A percentile compares a stretch with the other conserved stretches of the same genome.
phyloP scores from a whole-genome alignment of 805 yeast genomes.

The Kodamaea laetipori region DNA sequence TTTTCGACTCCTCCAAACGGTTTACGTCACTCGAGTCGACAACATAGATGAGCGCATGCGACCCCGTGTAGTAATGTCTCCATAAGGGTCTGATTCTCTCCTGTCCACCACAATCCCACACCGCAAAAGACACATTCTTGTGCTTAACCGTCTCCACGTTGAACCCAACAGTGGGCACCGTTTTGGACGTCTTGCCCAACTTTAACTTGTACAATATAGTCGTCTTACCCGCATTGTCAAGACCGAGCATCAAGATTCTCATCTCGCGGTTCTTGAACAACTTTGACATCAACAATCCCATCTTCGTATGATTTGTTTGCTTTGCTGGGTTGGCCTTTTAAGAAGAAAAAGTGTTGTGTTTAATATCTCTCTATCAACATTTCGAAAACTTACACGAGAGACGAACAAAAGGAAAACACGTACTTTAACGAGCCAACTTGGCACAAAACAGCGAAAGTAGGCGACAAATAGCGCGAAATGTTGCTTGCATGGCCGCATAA shows the following conservation, averaged over 20 bases:
- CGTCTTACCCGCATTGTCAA: conserved; percentile 93
- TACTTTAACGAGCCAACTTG: neutral
- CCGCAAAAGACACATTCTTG: conserved; percentile 79
- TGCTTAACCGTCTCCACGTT: conserved; percentile 86
- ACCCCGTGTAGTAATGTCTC: conserved; percentile 94
- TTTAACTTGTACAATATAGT: conserved; percentile 84
- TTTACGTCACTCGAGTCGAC: conserved; percentile 77
- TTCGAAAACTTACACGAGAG: conserved; percentile 1
- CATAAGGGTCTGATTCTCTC: conserved; percentile 88
- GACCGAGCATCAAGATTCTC: conserved; percentile 89
- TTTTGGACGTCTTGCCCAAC: conserved; percentile 68
- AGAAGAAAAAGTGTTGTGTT: conserved; percentile 8
- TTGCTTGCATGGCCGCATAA: neutral
- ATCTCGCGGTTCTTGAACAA: conserved; percentile 84
- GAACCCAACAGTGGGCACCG: conserved; percentile 93
- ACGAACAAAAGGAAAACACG: conserved; percentile 7
- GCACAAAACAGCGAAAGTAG: neutral
- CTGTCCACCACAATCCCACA: conserved; percentile 97
- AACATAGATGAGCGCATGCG: conserved; percentile 88
- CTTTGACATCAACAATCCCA: conserved; percentile 27
- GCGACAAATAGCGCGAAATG: neutral
- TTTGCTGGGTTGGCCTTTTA: neutral
- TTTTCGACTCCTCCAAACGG: conserved; percentile 75
- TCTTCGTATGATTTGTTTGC: conserved; percentile 1
- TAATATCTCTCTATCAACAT: conserved; percentile 3